phyloP scores from a whole-genome alignment of 1,284 basidiomycete genomes.

The Lentinula novae-zelandiae region DNA sequence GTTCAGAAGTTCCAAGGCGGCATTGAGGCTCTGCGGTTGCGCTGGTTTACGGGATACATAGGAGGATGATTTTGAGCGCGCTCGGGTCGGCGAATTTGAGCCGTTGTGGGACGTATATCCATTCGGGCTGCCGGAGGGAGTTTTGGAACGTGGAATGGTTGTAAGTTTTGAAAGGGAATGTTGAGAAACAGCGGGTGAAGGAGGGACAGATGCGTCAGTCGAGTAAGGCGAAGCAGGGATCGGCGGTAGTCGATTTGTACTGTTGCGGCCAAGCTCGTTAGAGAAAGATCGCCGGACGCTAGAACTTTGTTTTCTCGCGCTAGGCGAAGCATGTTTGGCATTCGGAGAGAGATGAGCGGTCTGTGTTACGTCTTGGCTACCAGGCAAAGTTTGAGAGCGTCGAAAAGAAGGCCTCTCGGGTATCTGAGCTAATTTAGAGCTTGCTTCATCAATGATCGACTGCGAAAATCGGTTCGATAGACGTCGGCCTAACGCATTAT shows the following conservation, averaged over 20 bases:
- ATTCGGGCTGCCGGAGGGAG: slow-evolving; percentile 3
- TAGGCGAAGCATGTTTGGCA: slow-evolving; percentile 18
- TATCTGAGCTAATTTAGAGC: slow-evolving; percentile 21
- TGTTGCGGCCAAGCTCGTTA: slow-evolving; percentile 28
- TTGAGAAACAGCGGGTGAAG: slow-evolving; percentile 9
- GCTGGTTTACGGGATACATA: slow-evolving; percentile 43
- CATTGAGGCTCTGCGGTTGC: slow-evolving; percentile 53
- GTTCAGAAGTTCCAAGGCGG: slow-evolving; percentile 51
- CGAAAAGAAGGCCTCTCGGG: slow-evolving; percentile 24
- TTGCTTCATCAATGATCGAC: slow-evolving; percentile 23
- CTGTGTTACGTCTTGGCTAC: slow-evolving; percentile 28
- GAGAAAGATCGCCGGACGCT: slow-evolving; percentile 35
- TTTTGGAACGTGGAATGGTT: neutral
- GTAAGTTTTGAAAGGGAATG: slow-evolving; percentile 2
- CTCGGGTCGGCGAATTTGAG: slow-evolving; percentile 23
- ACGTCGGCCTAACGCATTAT: slow-evolving; percentile 70
- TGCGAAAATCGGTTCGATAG: slow-evolving; percentile 46
- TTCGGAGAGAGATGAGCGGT: slow-evolving; percentile 15
- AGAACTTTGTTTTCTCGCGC: slow-evolving; percentile 20
- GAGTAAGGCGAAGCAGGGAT: slow-evolving; percentile 59
- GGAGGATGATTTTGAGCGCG: slow-evolving; percentile 46
- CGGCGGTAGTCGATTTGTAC: slow-evolving; percentile 41
- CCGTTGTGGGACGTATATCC: slow-evolving; percentile 16
- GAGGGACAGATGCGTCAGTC: slow-evolving; percentile 41
- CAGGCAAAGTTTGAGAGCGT: slow-evolving; percentile 33